Evolutionary conservation across 805 yeast genomes (phyloP).

Genomic region (Hermanozyma aechmeae): DNA sequence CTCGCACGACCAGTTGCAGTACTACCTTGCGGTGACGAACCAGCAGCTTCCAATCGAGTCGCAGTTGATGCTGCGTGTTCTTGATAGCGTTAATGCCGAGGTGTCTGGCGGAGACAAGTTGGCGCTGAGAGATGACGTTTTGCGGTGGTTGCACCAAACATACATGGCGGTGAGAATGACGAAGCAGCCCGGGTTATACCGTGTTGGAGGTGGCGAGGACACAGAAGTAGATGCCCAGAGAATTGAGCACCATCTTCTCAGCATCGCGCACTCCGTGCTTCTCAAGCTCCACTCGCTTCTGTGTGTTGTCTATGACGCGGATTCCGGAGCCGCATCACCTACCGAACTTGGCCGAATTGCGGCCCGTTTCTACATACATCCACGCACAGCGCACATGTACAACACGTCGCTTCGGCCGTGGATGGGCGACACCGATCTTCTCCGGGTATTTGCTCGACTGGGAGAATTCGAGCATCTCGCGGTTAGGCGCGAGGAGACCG

Average conservation of each 20-base stretch:
- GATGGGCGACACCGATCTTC: slow-evolving; percentile 61
- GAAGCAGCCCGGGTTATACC: slow-evolving; percentile 62
- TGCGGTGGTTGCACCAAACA: slow-evolving; percentile 71
- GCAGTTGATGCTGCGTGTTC: slow-evolving; percentile 60
- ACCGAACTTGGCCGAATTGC: slow-evolving; percentile 78
- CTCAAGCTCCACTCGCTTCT: slow-evolving; percentile 43
- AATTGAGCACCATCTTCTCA: too few relatives aligned
- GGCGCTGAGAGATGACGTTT: slow-evolving; percentile 51
- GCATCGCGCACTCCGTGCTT: slow-evolving; percentile 73
- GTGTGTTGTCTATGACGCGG: slow-evolving; percentile 50
- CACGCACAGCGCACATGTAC: slow-evolving; percentile 64
- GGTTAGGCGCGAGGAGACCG: slow-evolving; percentile 76
- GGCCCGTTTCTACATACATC: slow-evolving; percentile 74
- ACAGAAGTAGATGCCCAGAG: slow-evolving; percentile 41
- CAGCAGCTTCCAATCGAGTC: slow-evolving; percentile 92
- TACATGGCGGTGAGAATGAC: slow-evolving; percentile 76
- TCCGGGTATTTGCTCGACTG: slow-evolving; percentile 69
- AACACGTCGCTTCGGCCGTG: slow-evolving; percentile 54
- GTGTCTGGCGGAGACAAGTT: slow-evolving; percentile 69
- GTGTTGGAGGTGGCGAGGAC: slow-evolving; percentile 54
- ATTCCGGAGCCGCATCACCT: slow-evolving; percentile 25
- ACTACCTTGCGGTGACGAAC: slow-evolving; percentile 81
- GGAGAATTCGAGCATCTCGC: slow-evolving; percentile 81
- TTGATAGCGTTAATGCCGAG: slow-evolving; percentile 82
- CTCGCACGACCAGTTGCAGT: slow-evolving; percentile 74